Base-by-base conservation (phyloP, 371 early-diverging fungal genomes). In the Blyttiomyces sp. region DNA sequence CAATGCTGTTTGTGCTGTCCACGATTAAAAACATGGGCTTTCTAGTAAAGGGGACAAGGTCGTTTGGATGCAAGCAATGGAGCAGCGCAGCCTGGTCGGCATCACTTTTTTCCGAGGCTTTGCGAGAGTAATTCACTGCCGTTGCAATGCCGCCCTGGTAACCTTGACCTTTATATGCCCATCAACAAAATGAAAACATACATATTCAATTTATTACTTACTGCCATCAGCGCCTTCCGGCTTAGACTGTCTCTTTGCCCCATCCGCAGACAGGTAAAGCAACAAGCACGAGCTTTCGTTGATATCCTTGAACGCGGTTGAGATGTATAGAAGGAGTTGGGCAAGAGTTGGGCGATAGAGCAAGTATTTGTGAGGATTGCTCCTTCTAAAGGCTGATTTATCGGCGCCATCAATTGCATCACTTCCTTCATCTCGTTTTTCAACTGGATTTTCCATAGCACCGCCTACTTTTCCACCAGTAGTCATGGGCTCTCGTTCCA, bases 341-440 rank as follows among this genome's bases (percentile, higher is more conserved):
- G 90, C 88, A 32, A 93, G 82, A 0, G 91, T 88, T 13, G 96
- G 94, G 57, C 88, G 79, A 69, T 92, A 93, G 23, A 98, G 80
- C 19, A 96, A 71, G 58, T 93, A 91, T 66, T 96, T 96, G 77
- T 93, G 93, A 5, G 98, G 98, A 69, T 96, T 95, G 28, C 77
- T 64, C 34, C 80, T 21, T 31, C 72, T 49, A 31, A 55, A 35
- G 9, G 42, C 56, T 30, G 39, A 30, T 13, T 16, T 59, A 32
- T 58, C 66, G 34, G 49, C 63, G 6, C 60, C 59, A 26, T 52
- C 57, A 42, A 60, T 55, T 26, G 58, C 56, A 32, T 66, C 68
- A 16, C 54, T 49, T 16, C 39, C 59, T 3, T 63, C 65, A 16
- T 49, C 64, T 17, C 36, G 48, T 23, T 24, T 48, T 4, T 2